Percentiles rank a stretch among this genome's conserved stretches.
These are phyloP conservation scores for Ogataea trehalophila DNA, from an alignment of 805 yeast species.

Conservation along the genomic window DNA sequence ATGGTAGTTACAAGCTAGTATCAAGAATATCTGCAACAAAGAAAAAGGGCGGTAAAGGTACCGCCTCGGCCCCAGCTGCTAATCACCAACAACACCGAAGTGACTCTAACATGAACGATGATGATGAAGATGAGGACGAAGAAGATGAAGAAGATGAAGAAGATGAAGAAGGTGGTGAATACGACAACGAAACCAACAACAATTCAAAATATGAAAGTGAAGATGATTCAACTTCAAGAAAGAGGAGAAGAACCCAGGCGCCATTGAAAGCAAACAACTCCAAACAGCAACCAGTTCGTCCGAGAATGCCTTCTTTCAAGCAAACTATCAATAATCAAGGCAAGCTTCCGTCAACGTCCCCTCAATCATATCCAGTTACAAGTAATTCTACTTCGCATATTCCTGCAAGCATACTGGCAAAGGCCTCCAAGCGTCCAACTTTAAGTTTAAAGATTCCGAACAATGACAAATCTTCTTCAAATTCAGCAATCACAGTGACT, in stretches of 20 bases:
- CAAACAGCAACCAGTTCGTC: background rate
- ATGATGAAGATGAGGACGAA: slow-evolving; percentile 11
- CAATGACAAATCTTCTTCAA: slow-evolving; percentile 24
- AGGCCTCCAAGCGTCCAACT: slow-evolving; percentile 44
- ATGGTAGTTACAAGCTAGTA: slow-evolving; percentile 50
- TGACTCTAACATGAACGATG: slow-evolving; percentile 6
- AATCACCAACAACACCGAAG: background rate
- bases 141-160: slow-evolving; percentile 3
- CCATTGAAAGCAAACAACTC: background rate
- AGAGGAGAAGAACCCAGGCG: background rate
- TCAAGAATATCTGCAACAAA: slow-evolving; percentile 22
- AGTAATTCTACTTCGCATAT: background rate
- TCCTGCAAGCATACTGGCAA: background rate
- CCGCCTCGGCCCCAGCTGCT: background rate
- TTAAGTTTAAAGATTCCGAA: slow-evolving; percentile 61
- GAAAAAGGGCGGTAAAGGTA: slow-evolving; percentile 6
- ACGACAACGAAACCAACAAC: slow-evolving; percentile 8
- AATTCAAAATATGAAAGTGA: background rate
- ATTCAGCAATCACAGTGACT: slow-evolving; percentile 42
- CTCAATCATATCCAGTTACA: background rate
- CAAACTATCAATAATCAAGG: background rate
- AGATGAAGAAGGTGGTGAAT: slow-evolving; percentile 4
- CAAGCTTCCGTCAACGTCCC: slow-evolving; percentile 1
- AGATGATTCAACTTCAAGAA: background rate
- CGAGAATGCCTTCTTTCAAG: slow-evolving; percentile 1